Base-by-base conservation (phyloP, 257 asterid species). In the Marsdenia floribunda region DNA sequence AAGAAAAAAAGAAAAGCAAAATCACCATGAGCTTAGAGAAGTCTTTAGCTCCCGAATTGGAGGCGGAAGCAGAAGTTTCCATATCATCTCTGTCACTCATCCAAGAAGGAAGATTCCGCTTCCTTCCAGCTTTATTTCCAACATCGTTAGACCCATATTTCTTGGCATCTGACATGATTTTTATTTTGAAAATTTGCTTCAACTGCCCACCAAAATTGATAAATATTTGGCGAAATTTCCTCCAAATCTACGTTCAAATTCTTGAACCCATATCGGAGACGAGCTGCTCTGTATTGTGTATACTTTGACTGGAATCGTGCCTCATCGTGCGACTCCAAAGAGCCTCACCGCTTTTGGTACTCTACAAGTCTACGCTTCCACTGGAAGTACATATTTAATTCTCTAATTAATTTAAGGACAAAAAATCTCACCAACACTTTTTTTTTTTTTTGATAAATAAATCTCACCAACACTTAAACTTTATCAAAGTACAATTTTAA, bases 71-170 rank as follows among this genome's bases (percentile, higher is more conserved):
- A 22, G 88, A 65, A 3, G 77, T 78, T 73, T 73, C 82, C 69
- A 76, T 78, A 35, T 75, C 88, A 54, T 83, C 87, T 75, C 83
- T 80, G 49, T 90, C 88, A 84, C 86, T 83, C 97, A 90, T 90
- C 98, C 98, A 93, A 42, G 98, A 91, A 22, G 98, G 98, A 70
- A 91, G 80, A 87, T 85, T 91, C 73, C 97, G 88, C 80, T 89
- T 90, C 29, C 83, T 88, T 67, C 80, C 40, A 33, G 18, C 14
- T 40, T 69, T 21, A 65, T 54, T 65, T 8, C 70, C 29, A 71
- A 22, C 40, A 26, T 13, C 10, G 38, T 49, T 33, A 22, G 21
- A 11, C 12, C 58, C 55, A 13, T 1, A 33, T 26, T 53, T 26
- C 47, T 54, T 71, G 42, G 74, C 53, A 2, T 16, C 44, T 1